Conservation (phyloP, 768 basidiomycete genomes). For the Hemileccinum impolitum region DNA sequence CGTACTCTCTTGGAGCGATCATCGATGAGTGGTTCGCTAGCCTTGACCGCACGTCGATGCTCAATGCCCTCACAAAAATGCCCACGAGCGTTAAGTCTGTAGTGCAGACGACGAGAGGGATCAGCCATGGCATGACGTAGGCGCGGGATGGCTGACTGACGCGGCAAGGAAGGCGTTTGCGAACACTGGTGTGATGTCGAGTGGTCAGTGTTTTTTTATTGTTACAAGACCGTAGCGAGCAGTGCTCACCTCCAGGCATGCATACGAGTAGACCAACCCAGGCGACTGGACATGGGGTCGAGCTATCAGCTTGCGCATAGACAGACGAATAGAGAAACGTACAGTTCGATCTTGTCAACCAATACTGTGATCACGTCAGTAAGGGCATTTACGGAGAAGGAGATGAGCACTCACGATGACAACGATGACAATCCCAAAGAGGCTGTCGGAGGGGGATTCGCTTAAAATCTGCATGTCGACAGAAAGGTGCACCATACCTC, state of each 20-base stretch:
- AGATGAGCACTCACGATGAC: constrained; percentile 11
- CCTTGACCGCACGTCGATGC: constrained; percentile 7
- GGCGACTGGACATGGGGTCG: constrained; percentile 1
- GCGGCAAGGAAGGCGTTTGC: constrained; percentile 15
- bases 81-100: constrained; percentile 13
- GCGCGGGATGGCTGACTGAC: constrained; percentile 7
- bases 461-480: not conserved
- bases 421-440: constrained; percentile 5
- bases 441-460: not conserved
- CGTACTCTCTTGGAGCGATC: constrained; percentile 5
- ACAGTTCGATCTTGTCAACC: constrained; percentile 14
- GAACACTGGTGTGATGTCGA: constrained; percentile 10
- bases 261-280: constrained; percentile 15
- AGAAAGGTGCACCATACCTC: constrained; percentile 6
- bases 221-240: too few species aligned
- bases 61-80: constrained; percentile 9
- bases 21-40: constrained; percentile 8
- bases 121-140: not conserved
- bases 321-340: not conserved
- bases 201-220: not conserved
- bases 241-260: constrained; percentile 19
- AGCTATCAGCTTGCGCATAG: not conserved
- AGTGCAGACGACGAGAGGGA: not conserved
- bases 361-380: constrained; percentile 10
- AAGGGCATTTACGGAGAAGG: not conserved